Evolutionary conservation across 306 rosid genomes (phyloP).

Genomic region (Ochetophila trinervis): DNA sequence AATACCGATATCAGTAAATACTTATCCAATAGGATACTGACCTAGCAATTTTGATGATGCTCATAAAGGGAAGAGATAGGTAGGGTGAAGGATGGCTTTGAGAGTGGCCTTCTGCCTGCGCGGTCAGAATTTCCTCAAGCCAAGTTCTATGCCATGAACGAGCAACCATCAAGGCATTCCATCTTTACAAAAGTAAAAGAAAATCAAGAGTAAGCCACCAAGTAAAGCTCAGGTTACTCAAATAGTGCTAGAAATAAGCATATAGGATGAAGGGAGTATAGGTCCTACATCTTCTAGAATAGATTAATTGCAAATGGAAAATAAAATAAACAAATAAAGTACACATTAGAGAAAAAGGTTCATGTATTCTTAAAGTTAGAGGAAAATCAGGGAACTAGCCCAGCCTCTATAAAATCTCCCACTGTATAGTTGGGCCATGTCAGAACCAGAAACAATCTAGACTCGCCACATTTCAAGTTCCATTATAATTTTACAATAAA

Average conservation of each 20-base stretch:
- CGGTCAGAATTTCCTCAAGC: conserved; percentile 73
- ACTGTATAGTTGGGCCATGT: not conserved
- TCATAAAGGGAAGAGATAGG: conserved; percentile 85
- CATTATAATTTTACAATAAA: not conserved
- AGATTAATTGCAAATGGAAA: not conserved
- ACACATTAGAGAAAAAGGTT: not conserved
- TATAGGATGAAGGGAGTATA: not conserved
- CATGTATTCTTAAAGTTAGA: not conserved
- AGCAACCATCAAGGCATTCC: conserved; percentile 91
- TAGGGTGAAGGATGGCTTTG: conserved; percentile 69
- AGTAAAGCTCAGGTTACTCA: conserved; percentile 5
- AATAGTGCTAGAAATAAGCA: conserved; percentile 7
- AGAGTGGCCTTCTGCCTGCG: conserved; percentile 42
- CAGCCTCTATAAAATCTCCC: too few relatives aligned
- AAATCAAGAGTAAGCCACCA: conserved; percentile 16
- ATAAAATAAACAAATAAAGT: too few relatives aligned
- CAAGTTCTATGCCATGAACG: conserved; percentile 80
- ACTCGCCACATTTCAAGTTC: not conserved
- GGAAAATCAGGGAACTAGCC: conserved; percentile 2
- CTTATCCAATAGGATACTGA: conserved; percentile 21
- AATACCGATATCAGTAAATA: not conserved
- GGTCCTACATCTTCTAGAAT: not conserved
- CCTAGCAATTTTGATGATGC: conserved; percentile 87
- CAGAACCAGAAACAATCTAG: not conserved
- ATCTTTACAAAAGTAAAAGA: conserved; percentile 48